Base-by-base conservation (phyloP, 2,329 filamentous ascomycete genomes). In the Fusarium hostae region DNA sequence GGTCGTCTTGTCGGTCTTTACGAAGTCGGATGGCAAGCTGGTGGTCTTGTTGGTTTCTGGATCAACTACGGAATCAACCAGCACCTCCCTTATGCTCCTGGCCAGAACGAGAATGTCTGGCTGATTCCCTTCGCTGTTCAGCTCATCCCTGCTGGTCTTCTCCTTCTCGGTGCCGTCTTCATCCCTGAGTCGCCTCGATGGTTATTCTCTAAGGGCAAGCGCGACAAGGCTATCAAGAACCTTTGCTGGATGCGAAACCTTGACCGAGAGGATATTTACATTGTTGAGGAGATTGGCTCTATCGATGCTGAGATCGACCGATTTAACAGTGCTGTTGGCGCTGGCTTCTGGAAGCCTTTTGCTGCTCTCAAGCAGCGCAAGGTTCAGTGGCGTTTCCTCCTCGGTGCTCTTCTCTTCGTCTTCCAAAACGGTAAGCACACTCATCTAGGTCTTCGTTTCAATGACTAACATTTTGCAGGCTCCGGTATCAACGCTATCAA, bases 261-360 rank as follows among this genome's bases (percentile, higher is more conserved):
- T 4, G 78, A 83, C 12, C 77, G 81, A 0, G 83, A 86, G 9
- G 85, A 92, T 69, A 80, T 84, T 18, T 94, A 94, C 78, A 91
- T 95, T 64, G 82, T 91, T 3, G 92, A 95, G 78, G 93, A 95
- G 79, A 84, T 95, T 28, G 85, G 86, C 61, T 90, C 87, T 69
- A 91, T 95, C 67, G 91, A 94, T 56, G 85, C 87, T 20, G 91
- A 92, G 16, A 82, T 94, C 22, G 90, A 93, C 68, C 82, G 88
- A 22, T 91, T 91, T 80, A 84, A 87, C 48, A 78, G 83, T 5
- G 86, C 87, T 34, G 88, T 94, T 48, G 92, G 92, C 12, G 81
- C 88, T 20, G 92, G 92, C 6, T 94, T 94, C 85, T 94, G 90
- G 89, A 90, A 91, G 80, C 91, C 91, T 0, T 93, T 94, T 82